Evolutionary conservation across 2,329 filamentous ascomycete species (phyloP).

Genomic region (Neofusicoccum ribis): DNA sequence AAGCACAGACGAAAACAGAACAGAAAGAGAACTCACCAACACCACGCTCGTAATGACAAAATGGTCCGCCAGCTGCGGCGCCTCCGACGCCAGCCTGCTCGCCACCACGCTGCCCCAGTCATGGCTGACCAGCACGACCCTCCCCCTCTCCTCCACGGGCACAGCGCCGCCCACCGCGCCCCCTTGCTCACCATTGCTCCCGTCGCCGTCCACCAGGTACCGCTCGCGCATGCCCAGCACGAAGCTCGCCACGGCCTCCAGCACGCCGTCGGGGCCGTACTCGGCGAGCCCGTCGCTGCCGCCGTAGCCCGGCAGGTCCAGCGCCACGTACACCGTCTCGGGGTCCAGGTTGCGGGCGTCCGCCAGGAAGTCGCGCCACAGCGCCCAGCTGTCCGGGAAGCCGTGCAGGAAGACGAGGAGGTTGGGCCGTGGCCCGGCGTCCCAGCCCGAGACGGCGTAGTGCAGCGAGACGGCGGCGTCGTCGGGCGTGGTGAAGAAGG

Average conservation of each 20-base stretch:
- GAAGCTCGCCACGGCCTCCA: slow-evolving; percentile 56
- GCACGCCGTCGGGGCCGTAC: slow-evolving; percentile 53
- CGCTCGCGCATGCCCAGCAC: slow-evolving; percentile 51
- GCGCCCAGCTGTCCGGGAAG: slow-evolving; percentile 59
- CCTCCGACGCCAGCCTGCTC: slow-evolving; percentile 60
- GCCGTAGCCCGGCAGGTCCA: slow-evolving; percentile 61
- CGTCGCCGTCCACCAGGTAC: background rate
- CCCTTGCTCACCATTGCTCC: background rate
- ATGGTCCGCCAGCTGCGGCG: slow-evolving; percentile 55
- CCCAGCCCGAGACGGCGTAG: slow-evolving; percentile 48
- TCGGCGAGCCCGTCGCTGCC: slow-evolving; percentile 54
- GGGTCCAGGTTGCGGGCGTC: slow-evolving; percentile 21
- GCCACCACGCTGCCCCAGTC: slow-evolving; percentile 58
- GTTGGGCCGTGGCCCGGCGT: slow-evolving; percentile 21
- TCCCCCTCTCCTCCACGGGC: slow-evolving; percentile 25
- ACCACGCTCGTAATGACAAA: slow-evolving; percentile 57
- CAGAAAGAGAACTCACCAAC: slow-evolving; percentile 44
- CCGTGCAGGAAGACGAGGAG: slow-evolving; percentile 60
- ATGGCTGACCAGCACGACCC: slow-evolving; percentile 51
- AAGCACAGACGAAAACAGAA: background rate
- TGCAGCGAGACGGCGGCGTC: slow-evolving; percentile 51
- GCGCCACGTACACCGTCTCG: slow-evolving; percentile 51
- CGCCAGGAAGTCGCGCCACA: slow-evolving; percentile 54
- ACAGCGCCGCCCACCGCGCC: background rate
- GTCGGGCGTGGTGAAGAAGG: slow-evolving; percentile 49